Evolutionary conservation across 1,284 basidiomycete species (phyloP).

Genomic region (Austropuccinia psidii): DNA sequence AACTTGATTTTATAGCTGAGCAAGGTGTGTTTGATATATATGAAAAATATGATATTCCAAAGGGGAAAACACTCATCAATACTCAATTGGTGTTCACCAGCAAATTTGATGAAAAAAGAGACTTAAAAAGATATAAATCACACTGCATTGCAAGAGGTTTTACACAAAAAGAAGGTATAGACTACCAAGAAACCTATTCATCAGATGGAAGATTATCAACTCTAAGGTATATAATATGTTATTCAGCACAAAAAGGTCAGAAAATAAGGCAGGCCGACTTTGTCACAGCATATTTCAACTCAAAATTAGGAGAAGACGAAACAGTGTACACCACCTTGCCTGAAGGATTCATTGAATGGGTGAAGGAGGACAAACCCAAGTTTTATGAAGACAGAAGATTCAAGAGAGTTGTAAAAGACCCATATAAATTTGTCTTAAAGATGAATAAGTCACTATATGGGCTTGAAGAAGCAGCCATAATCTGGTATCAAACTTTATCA

Average conservation of each 20-base stretch:
- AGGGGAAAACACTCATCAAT: not conserved
- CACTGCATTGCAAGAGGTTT: slow-evolving; percentile 9
- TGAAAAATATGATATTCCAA: not conserved
- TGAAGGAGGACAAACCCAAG: slow-evolving; percentile 19
- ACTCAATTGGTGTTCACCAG: not conserved
- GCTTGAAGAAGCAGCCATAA: not conserved
- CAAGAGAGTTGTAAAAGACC: not conserved
- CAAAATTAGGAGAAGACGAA: slow-evolving; percentile 8
- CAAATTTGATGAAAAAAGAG: slow-evolving; percentile 2
- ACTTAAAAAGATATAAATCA: slow-evolving; percentile 11
- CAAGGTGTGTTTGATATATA: slow-evolving; percentile 20
- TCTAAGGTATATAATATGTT: not conserved
- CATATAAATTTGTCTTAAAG: slow-evolving; percentile 13
- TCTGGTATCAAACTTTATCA: not conserved
- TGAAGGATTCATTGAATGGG: slow-evolving; percentile 20
- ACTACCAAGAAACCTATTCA: slow-evolving; percentile 20
- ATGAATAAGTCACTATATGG: slow-evolving; percentile 20
- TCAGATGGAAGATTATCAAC: not conserved
- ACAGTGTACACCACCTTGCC: slow-evolving; percentile 10
- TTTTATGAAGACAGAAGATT: not conserved
- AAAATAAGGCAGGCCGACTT: slow-evolving; percentile 20
- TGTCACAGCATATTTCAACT: slow-evolving; percentile 20
- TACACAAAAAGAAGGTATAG: slow-evolving; percentile 16
- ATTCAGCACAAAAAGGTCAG: not conserved
- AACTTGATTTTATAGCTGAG: slow-evolving; percentile 1